Evolutionary conservation across 768 basidiomycete genomes (phyloP), one percentile per base, ranked within the genome.

Genomic region (Boletus sp.): DNA sequence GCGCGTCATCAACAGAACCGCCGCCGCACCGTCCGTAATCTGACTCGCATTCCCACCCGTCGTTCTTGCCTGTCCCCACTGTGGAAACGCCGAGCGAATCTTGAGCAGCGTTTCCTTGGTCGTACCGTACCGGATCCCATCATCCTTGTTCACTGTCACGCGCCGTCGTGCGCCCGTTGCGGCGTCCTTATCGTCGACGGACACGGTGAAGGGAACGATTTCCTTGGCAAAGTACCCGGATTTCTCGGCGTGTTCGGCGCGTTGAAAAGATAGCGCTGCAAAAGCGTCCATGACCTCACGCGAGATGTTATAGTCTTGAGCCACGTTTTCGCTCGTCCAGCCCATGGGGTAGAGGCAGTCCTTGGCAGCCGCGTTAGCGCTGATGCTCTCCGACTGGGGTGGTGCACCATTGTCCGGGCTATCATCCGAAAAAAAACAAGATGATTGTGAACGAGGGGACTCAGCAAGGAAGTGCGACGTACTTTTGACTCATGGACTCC

Each of bases 31-130:
- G 63, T 94, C 91, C 7, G 90, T 90, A 42, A 92, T 79, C 68
- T 93, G 92, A 64, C 87, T 88, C 11, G 92, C 91, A 67, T 94
- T 94, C 7, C 92, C 90, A 18, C 90, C 91, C 3, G 92, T 93
- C 35, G 90, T 91, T 15, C 81, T 80, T 0, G 77, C 73, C 3
- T 81, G 82, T 2, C 84, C 86, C 89, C 90, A 93, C 61, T 93
- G 88, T 46, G 89, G 90, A 71, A 94, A 94, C 2, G 92, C 91
- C 5, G 87, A 59, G 42, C 81, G 80, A 59, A 92, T 83, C 72
- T 85, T 89, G 42, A 72, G 65, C 37, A 94, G 75, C 8, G 71
- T 66, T 55, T 86, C 84, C 63, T 82, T 79, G 1, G 90, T 92
- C 7, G 89, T 90, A 5, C 87, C 87, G 53, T 80, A 80, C 47